Evolutionary conservation across 2,329 filamentous ascomycete species (phyloP).

Genomic region (Neofusicoccum sp.): DNA sequence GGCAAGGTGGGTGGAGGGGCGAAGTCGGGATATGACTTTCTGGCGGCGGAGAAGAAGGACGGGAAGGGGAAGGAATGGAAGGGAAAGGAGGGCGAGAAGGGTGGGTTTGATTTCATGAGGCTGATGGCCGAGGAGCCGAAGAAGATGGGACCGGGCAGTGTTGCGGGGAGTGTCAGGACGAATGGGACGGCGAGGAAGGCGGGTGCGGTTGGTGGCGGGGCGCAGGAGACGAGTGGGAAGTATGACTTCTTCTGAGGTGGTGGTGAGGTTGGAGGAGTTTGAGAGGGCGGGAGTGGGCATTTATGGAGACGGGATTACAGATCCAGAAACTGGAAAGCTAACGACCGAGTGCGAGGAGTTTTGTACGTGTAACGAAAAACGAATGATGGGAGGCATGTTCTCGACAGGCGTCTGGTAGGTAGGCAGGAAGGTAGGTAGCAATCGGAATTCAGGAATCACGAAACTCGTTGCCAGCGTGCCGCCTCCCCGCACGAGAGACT

Average conservation of each 20-base stretch:
- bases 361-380: neutral
- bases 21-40: neutral
- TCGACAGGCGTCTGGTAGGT: neutral
- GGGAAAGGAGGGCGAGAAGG: neutral
- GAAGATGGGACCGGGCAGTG: slow-evolving; percentile 16
- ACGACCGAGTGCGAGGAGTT: no score
- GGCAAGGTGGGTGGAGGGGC: neutral
- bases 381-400: neutral
- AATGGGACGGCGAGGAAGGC: slow-evolving; percentile 1
- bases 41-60: neutral
- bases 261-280: neutral
- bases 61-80: neutral
- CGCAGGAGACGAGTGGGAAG: neutral
- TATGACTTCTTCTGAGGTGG: slow-evolving; percentile 11
- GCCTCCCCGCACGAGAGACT: neutral
- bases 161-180: slow-evolving; percentile 14
- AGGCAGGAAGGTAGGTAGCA: neutral
- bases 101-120: slow-evolving; percentile 17
- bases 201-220: neutral
- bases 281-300: no score
- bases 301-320: no score
- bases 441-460: neutral
- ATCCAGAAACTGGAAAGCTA: no score
- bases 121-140: slow-evolving; percentile 3
- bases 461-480: neutral